These are phyloP conservation scores for Venturia pyrina DNA, from an alignment of 2,329 filamentous ascomycete genomes.

Conservation along the genomic window DNA sequence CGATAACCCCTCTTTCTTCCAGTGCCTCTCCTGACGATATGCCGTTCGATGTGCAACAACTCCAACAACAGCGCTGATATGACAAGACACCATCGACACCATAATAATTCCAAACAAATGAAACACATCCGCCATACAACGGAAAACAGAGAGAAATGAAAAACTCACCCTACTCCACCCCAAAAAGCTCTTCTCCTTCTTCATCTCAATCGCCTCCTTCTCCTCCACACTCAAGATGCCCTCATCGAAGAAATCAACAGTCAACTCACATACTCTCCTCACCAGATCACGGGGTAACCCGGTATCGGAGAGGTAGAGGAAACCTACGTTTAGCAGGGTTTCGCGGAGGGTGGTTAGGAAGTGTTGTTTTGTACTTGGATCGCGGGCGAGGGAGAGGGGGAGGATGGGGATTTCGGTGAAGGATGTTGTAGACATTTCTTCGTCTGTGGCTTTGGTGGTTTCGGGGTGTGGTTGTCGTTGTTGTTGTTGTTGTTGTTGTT, in stretches of 20 bases:
- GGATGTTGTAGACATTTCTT: too few relatives aligned
- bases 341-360: conserved; percentile 64
- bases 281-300: conserved; percentile 59
- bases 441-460: too few relatives aligned
- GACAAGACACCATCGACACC: too few relatives aligned
- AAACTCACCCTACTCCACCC: conserved; percentile 36
- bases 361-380: conserved; percentile 55
- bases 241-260: conserved; percentile 61
- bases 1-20: too few relatives aligned
- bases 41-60: too few relatives aligned
- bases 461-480: too few relatives aligned
- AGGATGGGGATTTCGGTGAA: conserved; percentile 71
- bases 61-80: too few relatives aligned
- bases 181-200: conserved; percentile 37
- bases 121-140: too few relatives aligned
- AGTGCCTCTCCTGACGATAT: too few relatives aligned
- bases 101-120: too few relatives aligned
- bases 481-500: too few relatives aligned
- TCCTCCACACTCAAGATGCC: conserved; percentile 53
- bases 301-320: conserved; percentile 74
- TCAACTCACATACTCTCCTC: conserved; percentile 45
- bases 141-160: not conserved
- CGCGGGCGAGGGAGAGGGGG: conserved; percentile 57
- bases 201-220: conserved; percentile 53
- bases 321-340: conserved; percentile 77